Evolutionary conservation across 2,329 filamentous ascomycete genomes (phyloP).

Genomic region (Apiospora phragmitis): DNA sequence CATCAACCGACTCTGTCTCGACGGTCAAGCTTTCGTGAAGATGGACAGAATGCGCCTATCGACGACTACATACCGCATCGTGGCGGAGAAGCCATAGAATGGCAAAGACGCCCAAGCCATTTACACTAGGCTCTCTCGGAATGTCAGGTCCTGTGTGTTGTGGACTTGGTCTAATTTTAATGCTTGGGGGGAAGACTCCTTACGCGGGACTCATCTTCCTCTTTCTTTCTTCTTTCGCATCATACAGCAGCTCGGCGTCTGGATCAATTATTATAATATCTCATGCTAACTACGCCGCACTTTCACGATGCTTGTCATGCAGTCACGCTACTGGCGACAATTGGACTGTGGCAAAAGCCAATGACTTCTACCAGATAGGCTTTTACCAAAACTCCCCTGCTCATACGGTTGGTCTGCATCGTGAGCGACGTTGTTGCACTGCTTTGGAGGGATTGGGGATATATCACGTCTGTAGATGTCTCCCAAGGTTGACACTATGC

Average conservation of each 20-base stretch:
- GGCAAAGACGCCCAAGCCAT: background rate
- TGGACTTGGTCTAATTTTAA: background rate
- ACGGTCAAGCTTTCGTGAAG: slow-evolving; percentile 55
- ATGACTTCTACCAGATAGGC: background rate
- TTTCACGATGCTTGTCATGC: background rate
- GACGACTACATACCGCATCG: slow-evolving; percentile 53
- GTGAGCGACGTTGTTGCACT: background rate
- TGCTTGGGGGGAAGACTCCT: background rate
- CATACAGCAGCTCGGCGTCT: slow-evolving; percentile 2
- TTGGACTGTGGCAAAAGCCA: background rate
- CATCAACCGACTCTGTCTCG: slow-evolving; percentile 53
- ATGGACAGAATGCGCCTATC: slow-evolving; percentile 55
- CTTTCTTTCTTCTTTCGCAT: background rate
- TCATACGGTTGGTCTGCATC: background rate
- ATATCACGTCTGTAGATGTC: background rate
- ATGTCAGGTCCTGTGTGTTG: background rate
- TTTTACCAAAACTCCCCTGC: background rate
- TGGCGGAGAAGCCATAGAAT: slow-evolving; percentile 45
- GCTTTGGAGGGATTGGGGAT: background rate
- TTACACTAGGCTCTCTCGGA: background rate
- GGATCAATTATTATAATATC: background rate
- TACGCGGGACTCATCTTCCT: background rate
- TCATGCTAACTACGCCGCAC: background rate
- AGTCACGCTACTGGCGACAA: background rate
- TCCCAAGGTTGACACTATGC: background rate